Base-by-base conservation (phyloP, 495 filamentous ascomycete species). In the Penicillium lagena region DNA sequence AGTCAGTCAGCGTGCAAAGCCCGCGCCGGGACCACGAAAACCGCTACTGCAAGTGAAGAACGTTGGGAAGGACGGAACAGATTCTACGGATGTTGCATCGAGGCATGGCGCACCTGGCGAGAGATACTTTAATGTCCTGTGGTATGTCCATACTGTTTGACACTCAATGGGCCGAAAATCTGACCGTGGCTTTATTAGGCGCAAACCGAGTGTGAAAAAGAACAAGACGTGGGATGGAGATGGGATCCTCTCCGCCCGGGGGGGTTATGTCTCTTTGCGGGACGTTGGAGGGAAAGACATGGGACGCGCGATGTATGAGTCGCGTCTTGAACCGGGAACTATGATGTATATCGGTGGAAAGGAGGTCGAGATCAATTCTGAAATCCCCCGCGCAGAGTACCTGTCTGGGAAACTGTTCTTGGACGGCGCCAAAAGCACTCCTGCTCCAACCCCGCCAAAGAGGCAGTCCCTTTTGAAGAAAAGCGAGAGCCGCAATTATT, bases 201-300 rank as follows among this genome's bases (percentile, higher is more conserved):
- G 86, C 13, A 89, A 86, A 58, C 81, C 78, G 39, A 88, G 82
- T 0, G 72, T 66, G 11, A 91, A 89, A 60, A 91, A 90, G 64
- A 79, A 90, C 66, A 91, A 90, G 58, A 89, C 83, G 12, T 91
- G 87, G 83, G 86, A 90, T 60, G 86, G 87, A n/a, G 86, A 91
- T 59, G 86, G 85, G 3, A 71, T 89, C 7, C 68, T 91, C 9
- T 64, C 72, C 3, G 68, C 82, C 2, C 56, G 62, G 0, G 69
- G 66, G 12, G 83, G 84, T 7, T 77, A 75, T 53, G 84, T 80
- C 10, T 66, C 65, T 42, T 67, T 91, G 7, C 73, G 81, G 42
- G 82, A 89, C 59, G 59, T 78, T 8, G 76, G 76, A 1, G 86
- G 86, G 8, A 79, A 74, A 59, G 80, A 86, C 10, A 76, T 87